Evolutionary conservation across 352 stramenopile species (phyloP).

Genomic region (Hyaloperonospora brassicae): DNA sequence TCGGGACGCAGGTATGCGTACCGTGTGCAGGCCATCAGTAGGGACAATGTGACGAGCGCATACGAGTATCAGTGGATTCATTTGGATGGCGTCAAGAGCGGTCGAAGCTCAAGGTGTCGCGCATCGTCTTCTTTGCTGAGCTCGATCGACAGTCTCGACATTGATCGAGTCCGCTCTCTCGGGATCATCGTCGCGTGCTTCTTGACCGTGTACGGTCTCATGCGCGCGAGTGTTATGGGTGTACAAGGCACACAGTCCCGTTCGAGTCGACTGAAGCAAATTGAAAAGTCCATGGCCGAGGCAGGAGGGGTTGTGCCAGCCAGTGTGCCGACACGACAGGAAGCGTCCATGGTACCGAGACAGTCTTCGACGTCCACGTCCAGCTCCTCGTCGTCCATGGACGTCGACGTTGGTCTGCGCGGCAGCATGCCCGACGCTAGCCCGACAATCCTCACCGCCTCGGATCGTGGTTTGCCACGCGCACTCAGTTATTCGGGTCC

Average conservation of each 20-base stretch:
- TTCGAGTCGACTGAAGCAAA: constrained; percentile 40
- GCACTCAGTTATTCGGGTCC: constrained; percentile 18
- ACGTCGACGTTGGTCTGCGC: constrained; percentile 20
- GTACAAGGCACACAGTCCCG: constrained; percentile 44
- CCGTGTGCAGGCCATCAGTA: constrained; percentile 32
- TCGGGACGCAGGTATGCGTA: constrained; percentile 37
- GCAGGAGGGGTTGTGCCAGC: constrained; percentile 4
- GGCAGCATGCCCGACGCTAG: constrained; percentile 17
- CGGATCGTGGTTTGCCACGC: constrained; percentile 10
- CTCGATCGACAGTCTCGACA: constrained; percentile 17
- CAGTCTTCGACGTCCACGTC: constrained; percentile 30
- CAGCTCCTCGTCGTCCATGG: constrained; percentile 24
- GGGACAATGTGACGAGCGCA: constrained; percentile 30
- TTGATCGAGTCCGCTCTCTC: constrained; percentile 35
- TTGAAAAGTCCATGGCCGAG: constrained; percentile 38
- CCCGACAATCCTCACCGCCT: constrained; percentile 4
- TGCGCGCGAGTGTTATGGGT: constrained; percentile 43
- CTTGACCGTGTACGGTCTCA: constrained; percentile 45
- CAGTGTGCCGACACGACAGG: constrained; percentile 4
- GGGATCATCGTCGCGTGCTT: constrained; percentile 48
- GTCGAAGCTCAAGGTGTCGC: constrained; percentile 4
- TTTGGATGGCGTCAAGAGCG: constrained; percentile 6
- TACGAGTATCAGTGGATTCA: constrained; percentile 38
- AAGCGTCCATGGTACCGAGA: constrained; percentile 15
- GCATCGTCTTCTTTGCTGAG: constrained; percentile 15